phyloP scores from a whole-genome alignment of 2,329 filamentous ascomycete genomes.

The Pestalotiopsis sp. region DNA sequence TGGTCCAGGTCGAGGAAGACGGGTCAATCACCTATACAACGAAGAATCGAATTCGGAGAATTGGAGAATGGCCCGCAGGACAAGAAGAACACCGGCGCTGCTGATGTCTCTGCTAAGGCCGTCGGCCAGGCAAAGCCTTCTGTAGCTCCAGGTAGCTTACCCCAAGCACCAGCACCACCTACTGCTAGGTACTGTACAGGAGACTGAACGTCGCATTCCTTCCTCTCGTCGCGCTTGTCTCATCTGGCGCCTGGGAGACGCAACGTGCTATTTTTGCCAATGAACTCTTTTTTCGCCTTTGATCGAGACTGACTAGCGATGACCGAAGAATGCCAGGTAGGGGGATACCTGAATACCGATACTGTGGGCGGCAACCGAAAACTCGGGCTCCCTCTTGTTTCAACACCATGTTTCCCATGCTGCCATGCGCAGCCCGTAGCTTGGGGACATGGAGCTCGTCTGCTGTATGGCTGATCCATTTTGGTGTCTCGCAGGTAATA shows the following conservation, averaged over 20 bases:
- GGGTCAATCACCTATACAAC: not conserved
- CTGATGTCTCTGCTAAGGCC: not conserved
- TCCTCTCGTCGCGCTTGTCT: constrained; percentile 4
- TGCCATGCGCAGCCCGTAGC: not conserved
- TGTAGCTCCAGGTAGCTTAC: not conserved
- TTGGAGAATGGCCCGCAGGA: not conserved
- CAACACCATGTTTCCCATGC: not conserved
- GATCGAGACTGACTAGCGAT: not conserved
- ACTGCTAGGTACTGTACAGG: not conserved
- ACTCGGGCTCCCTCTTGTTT: not conserved
- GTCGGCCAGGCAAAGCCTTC: too few species aligned
- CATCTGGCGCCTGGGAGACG: not conserved
- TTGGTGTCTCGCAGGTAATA: too few species aligned
- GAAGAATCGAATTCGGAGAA: not conserved
- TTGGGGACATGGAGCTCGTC: not conserved
- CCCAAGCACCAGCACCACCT: not conserved
- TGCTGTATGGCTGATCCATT: not conserved
- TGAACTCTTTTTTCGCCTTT: not conserved
- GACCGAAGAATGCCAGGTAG: not conserved
- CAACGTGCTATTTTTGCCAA: constrained; percentile 6
- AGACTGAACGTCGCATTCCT: constrained; percentile 1
- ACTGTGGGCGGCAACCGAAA: not conserved
- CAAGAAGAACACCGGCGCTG: not conserved
- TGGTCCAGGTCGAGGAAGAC: not conserved
- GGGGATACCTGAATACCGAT: not conserved